Evolutionary conservation across 2,329 filamentous ascomycete species (phyloP).

Genomic region (Aureobasidium sp.): DNA sequence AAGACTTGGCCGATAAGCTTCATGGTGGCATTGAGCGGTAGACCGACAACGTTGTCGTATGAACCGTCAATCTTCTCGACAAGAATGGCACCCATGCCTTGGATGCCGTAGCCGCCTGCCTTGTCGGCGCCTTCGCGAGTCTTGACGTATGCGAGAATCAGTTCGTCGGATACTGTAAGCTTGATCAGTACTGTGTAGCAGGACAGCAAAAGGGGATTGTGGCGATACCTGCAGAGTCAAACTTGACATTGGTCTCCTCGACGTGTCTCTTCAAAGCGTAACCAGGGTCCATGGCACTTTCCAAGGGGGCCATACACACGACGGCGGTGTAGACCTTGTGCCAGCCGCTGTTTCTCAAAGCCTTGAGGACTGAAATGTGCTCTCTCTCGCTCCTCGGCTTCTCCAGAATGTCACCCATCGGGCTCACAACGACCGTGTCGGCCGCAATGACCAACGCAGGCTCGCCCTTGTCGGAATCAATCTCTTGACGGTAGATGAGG

Average conservation of each 20-base stretch:
- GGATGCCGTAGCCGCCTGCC: slow-evolving; percentile 90
- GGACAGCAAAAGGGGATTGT: not conserved
- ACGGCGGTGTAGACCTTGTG: slow-evolving; percentile 86
- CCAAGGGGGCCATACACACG: slow-evolving; percentile 71
- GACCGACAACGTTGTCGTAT: slow-evolving; percentile 87
- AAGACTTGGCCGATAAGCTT: slow-evolving; percentile 83
- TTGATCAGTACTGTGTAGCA: not conserved
- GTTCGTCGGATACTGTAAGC: slow-evolving; percentile 60
- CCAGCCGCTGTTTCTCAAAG: slow-evolving; percentile 47
- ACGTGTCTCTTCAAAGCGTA: slow-evolving; percentile 75
- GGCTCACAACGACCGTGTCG: slow-evolving; percentile 84
- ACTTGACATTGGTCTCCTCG: slow-evolving; percentile 87
- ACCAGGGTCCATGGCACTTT: slow-evolving; percentile 72
- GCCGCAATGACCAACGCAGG: slow-evolving; percentile 80
- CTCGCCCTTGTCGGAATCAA: slow-evolving; percentile 54
- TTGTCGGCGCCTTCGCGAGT: slow-evolving; percentile 93
- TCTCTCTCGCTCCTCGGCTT: slow-evolving; percentile 78
- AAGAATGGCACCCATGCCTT: slow-evolving; percentile 77
- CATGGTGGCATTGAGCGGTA: slow-evolving; percentile 72
- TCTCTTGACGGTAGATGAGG: slow-evolving; percentile 56
- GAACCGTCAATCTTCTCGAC: slow-evolving; percentile 83
- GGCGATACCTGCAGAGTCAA: slow-evolving; percentile 51
- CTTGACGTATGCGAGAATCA: slow-evolving; percentile 68
- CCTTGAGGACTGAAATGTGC: slow-evolving; percentile 75
- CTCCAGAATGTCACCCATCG: slow-evolving; percentile 70